A percentile compares a stretch with the other conserved stretches of the same genome.
phyloP scores from a whole-genome alignment of 1,139 yeast genomes.

The Geotrichum cucujoidarum region DNA sequence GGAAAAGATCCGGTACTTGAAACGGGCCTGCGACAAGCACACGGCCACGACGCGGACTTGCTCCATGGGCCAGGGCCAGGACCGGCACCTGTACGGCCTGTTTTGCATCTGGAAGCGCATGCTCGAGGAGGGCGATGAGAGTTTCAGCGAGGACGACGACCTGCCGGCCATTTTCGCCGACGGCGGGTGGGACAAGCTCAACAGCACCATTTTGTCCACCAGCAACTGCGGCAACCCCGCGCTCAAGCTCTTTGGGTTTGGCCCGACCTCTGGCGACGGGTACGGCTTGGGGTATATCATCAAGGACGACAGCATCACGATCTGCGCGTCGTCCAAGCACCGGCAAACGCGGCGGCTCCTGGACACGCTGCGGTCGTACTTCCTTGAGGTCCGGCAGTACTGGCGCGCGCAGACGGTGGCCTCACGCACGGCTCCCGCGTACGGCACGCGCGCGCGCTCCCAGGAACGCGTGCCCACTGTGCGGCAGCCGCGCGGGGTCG shows the following conservation, averaged over 20 bases:
- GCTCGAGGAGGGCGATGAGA: conserved; percentile 43
- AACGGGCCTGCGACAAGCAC: conserved; percentile 68
- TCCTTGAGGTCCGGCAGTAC: conserved; percentile 57
- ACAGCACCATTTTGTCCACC: conserved; percentile 60
- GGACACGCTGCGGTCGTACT: conserved; percentile 65
- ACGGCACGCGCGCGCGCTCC: conserved; percentile 28
- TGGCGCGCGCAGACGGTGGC: conserved; percentile 30
- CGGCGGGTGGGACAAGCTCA: conserved; percentile 66
- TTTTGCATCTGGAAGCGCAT: conserved; percentile 85
- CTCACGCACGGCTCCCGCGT: conserved; percentile 16
- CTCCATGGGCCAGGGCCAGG: conserved; percentile 78
- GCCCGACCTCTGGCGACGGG: conserved; percentile 86
- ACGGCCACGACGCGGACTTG: conserved; percentile 63
- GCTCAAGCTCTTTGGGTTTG: conserved; percentile 81
- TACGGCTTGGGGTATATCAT: conserved; percentile 90
- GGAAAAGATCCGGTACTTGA: conserved; percentile 57
- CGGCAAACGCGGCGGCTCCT: conserved; percentile 82
- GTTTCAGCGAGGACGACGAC: conserved; percentile 20
- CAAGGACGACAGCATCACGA: conserved; percentile 75
- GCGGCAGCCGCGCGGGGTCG: conserved; percentile 16
- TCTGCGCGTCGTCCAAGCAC: conserved; percentile 86
- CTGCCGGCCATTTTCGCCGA: conserved; percentile 71
- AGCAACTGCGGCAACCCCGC: conserved; percentile 84
- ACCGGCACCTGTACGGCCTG: conserved; percentile 81
- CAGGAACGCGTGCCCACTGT: conserved; percentile 22